A percentile compares a stretch with the other conserved stretches of the same genome.
Conservation (phyloP, 2,329 filamentous ascomycete species). For the Paradendryphiella salina region DNA sequence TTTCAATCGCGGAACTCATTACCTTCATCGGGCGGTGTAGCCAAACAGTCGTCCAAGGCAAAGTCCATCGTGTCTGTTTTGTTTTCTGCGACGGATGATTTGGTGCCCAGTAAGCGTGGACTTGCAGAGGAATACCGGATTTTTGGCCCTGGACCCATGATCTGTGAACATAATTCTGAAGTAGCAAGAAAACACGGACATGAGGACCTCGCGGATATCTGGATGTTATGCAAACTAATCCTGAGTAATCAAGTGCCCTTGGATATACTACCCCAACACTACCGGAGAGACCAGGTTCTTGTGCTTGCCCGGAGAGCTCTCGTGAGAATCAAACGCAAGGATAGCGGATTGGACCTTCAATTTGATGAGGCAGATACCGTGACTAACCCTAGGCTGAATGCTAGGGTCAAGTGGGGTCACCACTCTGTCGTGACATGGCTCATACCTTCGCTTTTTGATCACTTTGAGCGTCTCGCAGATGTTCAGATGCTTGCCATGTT, state of each 20-base stretch:
- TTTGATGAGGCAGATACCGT: conserved; percentile 50
- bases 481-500: conserved; percentile 69
- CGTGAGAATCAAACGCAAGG: conserved; percentile 54
- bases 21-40: conserved; percentile 39
- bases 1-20: conserved; percentile 58
- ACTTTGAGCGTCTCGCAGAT: conserved; percentile 64
- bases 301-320: conserved; percentile 69
- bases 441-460: conserved; percentile 60
- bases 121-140: conserved; percentile 81
- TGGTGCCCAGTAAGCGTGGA: conserved; percentile 76
- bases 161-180: conserved; percentile 81
- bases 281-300: conserved; percentile 63
- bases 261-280: conserved; percentile 61
- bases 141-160: conserved; percentile 77
- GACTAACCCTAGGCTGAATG: conserved; percentile 46
- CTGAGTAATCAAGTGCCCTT: conserved; percentile 76
- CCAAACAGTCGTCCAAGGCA: conserved; percentile 45
- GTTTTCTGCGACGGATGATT: conserved; percentile 60
- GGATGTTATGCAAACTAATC: conserved; percentile 78
- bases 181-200: conserved; percentile 74
- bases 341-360: conserved; percentile 55
- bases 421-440: conserved; percentile 62
- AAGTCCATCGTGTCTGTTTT: conserved; percentile 77
- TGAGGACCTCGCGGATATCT: conserved; percentile 75
- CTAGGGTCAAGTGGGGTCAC: conserved; percentile 59